These are phyloP conservation scores for Xerocomus potaroensis DNA, from an alignment of 768 basidiomycete genomes.

Conservation along the genomic window DNA sequence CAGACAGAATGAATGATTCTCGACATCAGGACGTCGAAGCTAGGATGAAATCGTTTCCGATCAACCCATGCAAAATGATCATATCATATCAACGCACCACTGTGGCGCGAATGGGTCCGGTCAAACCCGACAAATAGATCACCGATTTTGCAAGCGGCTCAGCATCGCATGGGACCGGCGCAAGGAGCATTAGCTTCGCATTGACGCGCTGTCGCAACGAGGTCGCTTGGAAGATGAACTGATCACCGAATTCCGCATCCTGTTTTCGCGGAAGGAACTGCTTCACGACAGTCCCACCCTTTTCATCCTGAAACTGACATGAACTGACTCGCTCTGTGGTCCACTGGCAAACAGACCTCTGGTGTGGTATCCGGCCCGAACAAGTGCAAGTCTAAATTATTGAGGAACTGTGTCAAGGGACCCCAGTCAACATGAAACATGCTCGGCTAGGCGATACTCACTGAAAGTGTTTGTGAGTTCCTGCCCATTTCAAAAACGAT, in stretches of 20 bases:
- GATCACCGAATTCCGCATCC: constrained; percentile 27
- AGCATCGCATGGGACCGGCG: constrained; percentile 25
- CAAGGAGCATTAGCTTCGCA: constrained; percentile 25
- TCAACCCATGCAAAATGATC: too few species aligned
- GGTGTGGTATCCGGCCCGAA: constrained; percentile 2
- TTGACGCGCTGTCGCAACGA: constrained; percentile 20
- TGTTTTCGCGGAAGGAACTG: constrained; percentile 30
- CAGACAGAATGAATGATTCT: constrained; percentile 29
- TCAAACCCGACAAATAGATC: constrained; percentile 28
- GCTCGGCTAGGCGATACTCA: constrained; percentile 10
- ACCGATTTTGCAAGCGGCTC: constrained; percentile 32
- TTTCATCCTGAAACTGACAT: constrained; percentile 14
- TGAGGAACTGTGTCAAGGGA: constrained; percentile 19
- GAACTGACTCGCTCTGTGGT: constrained; percentile 5
- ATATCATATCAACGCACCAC: constrained; percentile 26
- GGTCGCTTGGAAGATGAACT: constrained; percentile 27
- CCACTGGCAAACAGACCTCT: constrained; percentile 17
- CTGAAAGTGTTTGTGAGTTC: constrained; percentile 29
- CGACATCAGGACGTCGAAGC: constrained; percentile 24
- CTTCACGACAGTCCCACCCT: constrained; percentile 19
- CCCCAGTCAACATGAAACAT: background rate
- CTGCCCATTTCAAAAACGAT: constrained; percentile 23
- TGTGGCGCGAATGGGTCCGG: constrained; percentile 21
- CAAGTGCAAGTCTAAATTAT: constrained; percentile 21
- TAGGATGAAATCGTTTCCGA: constrained; percentile 6